Percentiles rank a stretch among this genome's conserved stretches.
phyloP scores from a whole-genome alignment of 225 moss, liverwort and hornwort genomes.

The Physcomitrium patens region DNA sequence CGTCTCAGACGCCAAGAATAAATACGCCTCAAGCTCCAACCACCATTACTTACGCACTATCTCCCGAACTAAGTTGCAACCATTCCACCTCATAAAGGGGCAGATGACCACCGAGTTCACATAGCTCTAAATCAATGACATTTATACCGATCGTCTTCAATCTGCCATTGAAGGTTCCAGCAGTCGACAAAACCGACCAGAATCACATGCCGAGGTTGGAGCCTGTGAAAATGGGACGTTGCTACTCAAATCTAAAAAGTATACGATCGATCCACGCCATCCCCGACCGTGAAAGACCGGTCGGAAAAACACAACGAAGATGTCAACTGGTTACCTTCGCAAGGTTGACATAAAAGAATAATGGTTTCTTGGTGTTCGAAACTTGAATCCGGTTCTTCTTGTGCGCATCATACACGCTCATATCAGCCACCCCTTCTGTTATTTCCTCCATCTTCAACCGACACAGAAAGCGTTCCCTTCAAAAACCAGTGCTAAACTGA shows the following conservation, averaged over 20 bases:
- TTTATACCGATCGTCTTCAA: no score
- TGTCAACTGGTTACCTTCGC: slow-evolving; percentile 31
- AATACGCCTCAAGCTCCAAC: background rate
- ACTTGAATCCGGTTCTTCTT: slow-evolving; percentile 58
- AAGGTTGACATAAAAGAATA: slow-evolving; percentile 54
- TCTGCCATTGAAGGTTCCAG: no score
- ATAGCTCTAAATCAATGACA: no score
- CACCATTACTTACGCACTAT: background rate
- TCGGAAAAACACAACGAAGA: background rate
- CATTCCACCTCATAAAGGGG: no score
- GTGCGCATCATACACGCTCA: slow-evolving; percentile 37
- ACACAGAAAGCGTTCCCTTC: background rate
- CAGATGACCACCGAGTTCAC: no score
- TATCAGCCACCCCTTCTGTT: slow-evolving; percentile 34
- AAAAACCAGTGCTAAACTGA: background rate
- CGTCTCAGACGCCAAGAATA: background rate
- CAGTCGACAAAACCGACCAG: no score
- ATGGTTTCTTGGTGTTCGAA: slow-evolving; percentile 55
- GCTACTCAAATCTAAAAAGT: no score
- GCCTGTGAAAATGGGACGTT: no score
- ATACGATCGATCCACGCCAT: background rate
- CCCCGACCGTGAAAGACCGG: background rate
- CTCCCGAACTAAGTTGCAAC: background rate
- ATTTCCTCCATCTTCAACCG: slow-evolving; percentile 38
- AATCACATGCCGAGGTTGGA: no score